phyloP scores from a whole-genome alignment of 805 yeast species.

The Cyberlindnera mrakii region DNA sequence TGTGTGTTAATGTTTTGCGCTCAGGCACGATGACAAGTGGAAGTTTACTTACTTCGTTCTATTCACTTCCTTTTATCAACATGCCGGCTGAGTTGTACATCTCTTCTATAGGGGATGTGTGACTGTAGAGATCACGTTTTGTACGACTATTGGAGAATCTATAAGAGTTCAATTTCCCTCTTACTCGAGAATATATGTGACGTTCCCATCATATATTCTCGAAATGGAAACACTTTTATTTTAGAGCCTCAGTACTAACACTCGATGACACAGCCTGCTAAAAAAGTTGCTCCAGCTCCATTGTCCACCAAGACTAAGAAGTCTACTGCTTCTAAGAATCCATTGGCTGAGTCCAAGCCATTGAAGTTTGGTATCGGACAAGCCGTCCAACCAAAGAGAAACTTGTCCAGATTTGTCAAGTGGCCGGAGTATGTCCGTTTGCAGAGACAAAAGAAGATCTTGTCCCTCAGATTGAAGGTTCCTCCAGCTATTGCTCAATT shows the following conservation, averaged over 20 bases:
- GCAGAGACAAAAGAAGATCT: slow-evolving; percentile 98
- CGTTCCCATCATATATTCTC: too few species aligned
- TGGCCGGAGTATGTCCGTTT: slow-evolving; percentile 99
- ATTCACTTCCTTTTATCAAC: too few species aligned
- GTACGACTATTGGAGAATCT: too few species aligned
- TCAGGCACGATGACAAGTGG: too few species aligned
- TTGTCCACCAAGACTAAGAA: slow-evolving; percentile 74
- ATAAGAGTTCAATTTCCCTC: too few species aligned
- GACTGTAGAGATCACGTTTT: too few species aligned
- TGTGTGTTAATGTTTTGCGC: too few species aligned
- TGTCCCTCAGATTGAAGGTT: slow-evolving; percentile 93
- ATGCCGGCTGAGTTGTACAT: too few species aligned
- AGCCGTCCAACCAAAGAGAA: slow-evolving; percentile 89
- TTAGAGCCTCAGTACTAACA: slow-evolving; percentile 21
- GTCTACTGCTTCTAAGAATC: slow-evolving; percentile 65
- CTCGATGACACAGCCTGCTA: slow-evolving; percentile 43
- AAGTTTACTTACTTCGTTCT: too few species aligned
- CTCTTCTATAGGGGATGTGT: too few species aligned
- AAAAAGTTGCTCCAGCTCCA: slow-evolving; percentile 98
- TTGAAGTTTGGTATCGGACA: slow-evolving; percentile 97
- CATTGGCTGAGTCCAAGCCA: slow-evolving; percentile 85
- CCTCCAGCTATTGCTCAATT: slow-evolving; percentile 98
- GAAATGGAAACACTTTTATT: too few species aligned
- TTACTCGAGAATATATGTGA: too few species aligned
- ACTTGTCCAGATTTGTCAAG: slow-evolving; percentile 94